Evolutionary conservation across 2,329 filamentous ascomycete genomes (phyloP).

Genomic region (Diaporthe velutina): DNA sequence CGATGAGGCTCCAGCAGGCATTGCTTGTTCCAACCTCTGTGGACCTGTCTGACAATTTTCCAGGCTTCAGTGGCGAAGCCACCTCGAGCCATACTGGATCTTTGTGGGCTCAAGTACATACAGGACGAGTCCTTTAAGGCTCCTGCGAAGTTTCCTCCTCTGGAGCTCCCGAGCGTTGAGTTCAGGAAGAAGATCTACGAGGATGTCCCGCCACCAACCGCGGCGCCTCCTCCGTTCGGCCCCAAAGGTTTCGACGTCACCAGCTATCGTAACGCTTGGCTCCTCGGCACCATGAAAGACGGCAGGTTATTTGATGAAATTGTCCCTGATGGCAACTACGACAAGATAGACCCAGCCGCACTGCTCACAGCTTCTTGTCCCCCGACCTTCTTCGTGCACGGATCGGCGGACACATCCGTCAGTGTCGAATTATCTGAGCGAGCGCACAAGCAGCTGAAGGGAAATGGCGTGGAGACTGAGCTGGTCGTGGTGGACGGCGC

Average conservation of each 20-base stretch:
- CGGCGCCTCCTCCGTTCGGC: not conserved
- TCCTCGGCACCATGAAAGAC: not conserved
- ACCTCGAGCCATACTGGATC: not conserved
- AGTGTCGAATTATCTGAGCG: not conserved
- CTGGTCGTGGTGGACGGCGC: not conserved
- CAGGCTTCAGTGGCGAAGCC: not conserved
- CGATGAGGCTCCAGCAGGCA: not conserved
- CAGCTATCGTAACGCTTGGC: slow-evolving; percentile 2
- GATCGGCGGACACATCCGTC: not conserved
- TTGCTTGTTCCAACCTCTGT: not conserved
- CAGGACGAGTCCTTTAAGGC: not conserved
- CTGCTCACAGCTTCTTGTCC: not conserved
- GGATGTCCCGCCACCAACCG: not conserved
- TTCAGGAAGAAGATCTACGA: slow-evolving; percentile 11
- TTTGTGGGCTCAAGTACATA: slow-evolving; percentile 1
- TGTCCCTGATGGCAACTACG: not conserved
- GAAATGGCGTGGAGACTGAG: not conserved
- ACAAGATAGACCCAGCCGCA: slow-evolving; percentile 1
- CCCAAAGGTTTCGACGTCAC: not conserved
- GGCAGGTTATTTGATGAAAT: not conserved
- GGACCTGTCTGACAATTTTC: not conserved
- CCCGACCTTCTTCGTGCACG: not conserved
- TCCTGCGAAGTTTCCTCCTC: not conserved
- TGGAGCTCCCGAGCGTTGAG: not conserved
- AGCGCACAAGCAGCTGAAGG: not conserved